Base-by-base conservation (phyloP, 768 basidiomycete species). In the Xerocomus potaroensis region DNA sequence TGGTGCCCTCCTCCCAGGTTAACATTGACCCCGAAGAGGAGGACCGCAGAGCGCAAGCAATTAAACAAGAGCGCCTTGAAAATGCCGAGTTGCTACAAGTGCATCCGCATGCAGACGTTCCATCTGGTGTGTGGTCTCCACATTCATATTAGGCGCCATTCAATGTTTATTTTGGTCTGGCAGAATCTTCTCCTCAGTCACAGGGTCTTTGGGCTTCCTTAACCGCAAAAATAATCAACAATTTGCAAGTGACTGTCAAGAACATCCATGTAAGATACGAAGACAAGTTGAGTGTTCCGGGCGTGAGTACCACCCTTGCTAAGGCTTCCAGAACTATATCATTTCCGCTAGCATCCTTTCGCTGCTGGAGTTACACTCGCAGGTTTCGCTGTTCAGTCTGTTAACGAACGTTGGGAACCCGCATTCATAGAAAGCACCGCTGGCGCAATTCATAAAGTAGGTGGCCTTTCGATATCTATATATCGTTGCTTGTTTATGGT, bases 191-290 rank as follows among this genome's bases (percentile, higher is more conserved):
- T 6, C 66, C 76, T n/a, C 83, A 90, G 60, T 81, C 86, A n/a
- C 87, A 93, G 69, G 86, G 88, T 8, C 78, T 95, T 50, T 71
- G 89, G 58, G 77, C 87, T 35, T 91, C 91, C 15, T 69, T 98
- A 38, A 81, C 86, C 34, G 78, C 85, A 36, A 96, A 95, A 63
- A 79, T 98, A 47, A 81, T 98, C 54, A 95, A 98, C 69, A 99
- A 99, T 61, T 67, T 98, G 21, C 96, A 99, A 70, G 81, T 98
- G 21, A 93, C 91, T 11, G 81, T 98, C 49, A 91, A 87, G 69
- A 95, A 96, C 57, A 91, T 99, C 35, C 96, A 99, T 64, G 69
- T 98, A 37, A 85, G 96, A 43, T 99, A 97, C 59, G 96, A 99
- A 68, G 96, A 99, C 70, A 85, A 84, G 41, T 65, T 92, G 57